Conservation (phyloP, 2,329 filamentous ascomycete genomes). For the Helminthosporium solani region DNA sequence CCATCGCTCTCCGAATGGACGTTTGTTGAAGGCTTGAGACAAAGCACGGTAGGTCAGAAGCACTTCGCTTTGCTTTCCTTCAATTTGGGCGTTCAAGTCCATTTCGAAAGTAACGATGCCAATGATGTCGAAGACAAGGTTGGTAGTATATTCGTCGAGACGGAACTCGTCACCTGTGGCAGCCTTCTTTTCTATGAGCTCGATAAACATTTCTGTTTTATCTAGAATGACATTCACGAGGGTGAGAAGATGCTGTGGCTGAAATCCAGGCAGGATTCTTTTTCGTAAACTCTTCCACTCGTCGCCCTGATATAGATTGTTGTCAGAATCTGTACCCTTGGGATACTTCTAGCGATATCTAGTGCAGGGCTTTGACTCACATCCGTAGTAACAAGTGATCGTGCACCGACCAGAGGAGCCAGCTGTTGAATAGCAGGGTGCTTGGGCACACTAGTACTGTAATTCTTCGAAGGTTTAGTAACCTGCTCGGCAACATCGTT, state of each 20-base stretch:
- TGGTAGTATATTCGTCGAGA: conserved; percentile 16
- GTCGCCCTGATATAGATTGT: conserved; percentile 5
- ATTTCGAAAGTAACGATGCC: conserved; percentile 20
- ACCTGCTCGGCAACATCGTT: conserved; percentile 21
- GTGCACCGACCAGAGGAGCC: conserved; percentile 16
- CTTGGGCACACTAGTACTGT: conserved; percentile 17
- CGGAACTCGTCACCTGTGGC: conserved; percentile 8
- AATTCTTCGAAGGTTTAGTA: conserved; percentile 15
- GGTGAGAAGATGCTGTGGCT: conserved; percentile 14
- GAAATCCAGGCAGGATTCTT: conserved; percentile 17
- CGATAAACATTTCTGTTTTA: conserved; percentile 24
- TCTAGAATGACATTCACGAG: conserved; percentile 26
- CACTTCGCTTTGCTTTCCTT: conserved; percentile 14
- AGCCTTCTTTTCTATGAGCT: conserved; percentile 19
- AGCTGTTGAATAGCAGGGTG: conserved; percentile 17
- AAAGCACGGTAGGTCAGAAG: conserved; percentile 19
- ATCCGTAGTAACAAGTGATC: conserved; percentile 20
- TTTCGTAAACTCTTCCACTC: conserved; percentile 15
- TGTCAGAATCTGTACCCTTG: too few relatives aligned
- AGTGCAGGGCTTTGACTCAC: too few relatives aligned
- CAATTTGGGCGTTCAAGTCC: conserved; percentile 18
- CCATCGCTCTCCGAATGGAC: conserved; percentile 9
- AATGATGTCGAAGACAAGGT: conserved; percentile 24
- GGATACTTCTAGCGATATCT: too few relatives aligned
- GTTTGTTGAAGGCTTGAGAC: conserved; percentile 19